Base-by-base conservation (phyloP, 257 asterid species). In the Jasminum sambac region DNA sequence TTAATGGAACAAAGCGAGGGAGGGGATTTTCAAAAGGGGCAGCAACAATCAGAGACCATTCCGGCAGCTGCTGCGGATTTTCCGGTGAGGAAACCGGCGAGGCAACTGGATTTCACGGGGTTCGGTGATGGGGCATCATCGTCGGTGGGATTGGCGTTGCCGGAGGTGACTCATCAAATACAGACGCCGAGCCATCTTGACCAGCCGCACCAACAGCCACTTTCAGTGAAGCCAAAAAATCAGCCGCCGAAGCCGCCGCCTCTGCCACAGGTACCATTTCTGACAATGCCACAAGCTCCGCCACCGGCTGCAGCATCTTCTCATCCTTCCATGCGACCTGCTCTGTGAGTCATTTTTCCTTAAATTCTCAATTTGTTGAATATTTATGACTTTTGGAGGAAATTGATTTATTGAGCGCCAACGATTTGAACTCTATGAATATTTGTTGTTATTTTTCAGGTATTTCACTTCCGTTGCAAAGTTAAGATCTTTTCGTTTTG, bases 81-180 rank as follows among this genome's bases (percentile, higher is more conserved):
- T 19, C 96, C 93, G 73, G 81, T 84, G 77, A 85, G 87, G 92
- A 94, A 89, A 96, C 95, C 87, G 19, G 97, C 89, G 59, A 84
- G 99, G 87, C 97, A 94, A 90, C 97, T 94, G 69, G 99, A 94
- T 85, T 94, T 94, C 71, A 89, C 92, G 63, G 91, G 84, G 63
- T 75, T 81, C 11, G 75, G 82, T 68, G 84, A 80, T 30, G 86
- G 79, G 37, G 71, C 81, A 13, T 75, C 88, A 65, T 66, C 66
- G 57, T 24, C 75, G 67, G 81, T 66, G 68, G 55, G 39, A 79
- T 64, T 62, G 39, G 41, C 70, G 44, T 50, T 74, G 30, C 71
- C 80, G 66, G 84, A 81, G 71, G 52, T 67, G 17, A 30, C 74
- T 77, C 79, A 64, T 21, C 82, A 63, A 84, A 14, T 81, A 26